Evolutionary conservation across 192 early-diverging fungal species (phyloP).

Genomic region (Umbelopsis sp.): DNA sequence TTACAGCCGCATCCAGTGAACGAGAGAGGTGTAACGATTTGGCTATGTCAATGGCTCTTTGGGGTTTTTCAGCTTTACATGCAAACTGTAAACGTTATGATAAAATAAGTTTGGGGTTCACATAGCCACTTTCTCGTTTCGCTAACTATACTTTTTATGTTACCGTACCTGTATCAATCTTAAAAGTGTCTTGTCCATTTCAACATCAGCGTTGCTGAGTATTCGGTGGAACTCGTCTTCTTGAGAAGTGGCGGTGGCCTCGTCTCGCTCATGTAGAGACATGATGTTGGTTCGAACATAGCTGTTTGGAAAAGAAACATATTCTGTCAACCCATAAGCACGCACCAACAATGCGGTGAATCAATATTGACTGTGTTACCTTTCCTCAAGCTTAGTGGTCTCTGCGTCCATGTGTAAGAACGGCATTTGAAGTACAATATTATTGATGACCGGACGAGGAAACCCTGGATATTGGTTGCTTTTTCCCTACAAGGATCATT

Average conservation of each 20-base stretch:
- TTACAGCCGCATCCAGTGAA: slow-evolving; percentile 82
- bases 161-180: slow-evolving; percentile 69
- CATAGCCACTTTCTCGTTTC: no score
- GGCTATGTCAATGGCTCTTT: slow-evolving; percentile 82
- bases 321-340: background rate
- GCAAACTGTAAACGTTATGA: slow-evolving; percentile 47
- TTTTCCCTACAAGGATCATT: slow-evolving; percentile 39
- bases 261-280: slow-evolving; percentile 56
- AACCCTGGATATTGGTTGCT: slow-evolving; percentile 59
- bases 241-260: slow-evolving; percentile 46
- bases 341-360: background rate
- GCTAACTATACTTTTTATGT: background rate
- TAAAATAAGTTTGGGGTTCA: background rate
- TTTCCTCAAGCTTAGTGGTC: slow-evolving; percentile 39
- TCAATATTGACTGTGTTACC: slow-evolving; percentile 22
- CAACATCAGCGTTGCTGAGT: slow-evolving; percentile 56
- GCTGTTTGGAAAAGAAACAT: slow-evolving; percentile 7
- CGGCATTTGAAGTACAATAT: slow-evolving; percentile 69
- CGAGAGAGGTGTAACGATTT: slow-evolving; percentile 57
- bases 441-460: slow-evolving; percentile 70
- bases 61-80: slow-evolving; percentile 74
- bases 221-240: slow-evolving; percentile 35
- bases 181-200: slow-evolving; percentile 81
- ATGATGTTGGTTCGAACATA: slow-evolving; percentile 55
- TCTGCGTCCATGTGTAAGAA: slow-evolving; percentile 55